Base-by-base conservation (phyloP, 441 rosid species). In the Viola pubescens region DNA sequence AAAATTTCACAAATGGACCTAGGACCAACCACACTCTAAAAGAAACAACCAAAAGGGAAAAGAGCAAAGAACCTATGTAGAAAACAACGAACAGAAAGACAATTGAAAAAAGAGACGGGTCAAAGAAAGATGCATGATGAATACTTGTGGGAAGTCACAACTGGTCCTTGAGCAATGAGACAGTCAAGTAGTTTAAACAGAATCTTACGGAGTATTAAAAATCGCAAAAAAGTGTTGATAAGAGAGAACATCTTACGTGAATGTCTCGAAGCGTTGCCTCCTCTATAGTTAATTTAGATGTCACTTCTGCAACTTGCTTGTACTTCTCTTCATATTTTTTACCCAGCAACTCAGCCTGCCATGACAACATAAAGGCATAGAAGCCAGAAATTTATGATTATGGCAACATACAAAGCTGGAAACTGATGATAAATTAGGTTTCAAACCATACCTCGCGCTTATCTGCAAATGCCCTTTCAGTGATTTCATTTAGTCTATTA, bases 311-410 rank as follows among this genome's bases (percentile, higher is more conserved):
- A 59, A 89, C 98, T 82, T 94, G 98, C 79, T 83, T 89, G 79
- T 89, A 89, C 77, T 85, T 94, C 77, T 94, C 98, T 72, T 89
- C 97, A 69, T 89, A 89, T 74, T 94, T 94, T 75, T 88, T 94
- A 52, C 82, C 90, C 81, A 88, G 78, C 58, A 73, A 65, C 72
- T 88, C 97, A 34, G 94, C 98, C 98, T 94, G 77, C 62, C 71
- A 60, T 45, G 60, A 64, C 40, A 56, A 55, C 13, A 62, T 53
- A 69, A 52, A 67, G 50, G 48, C 47, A 63, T 52, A 40, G 37
- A 69, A 40, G 55, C 60, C 55, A 52, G 41, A 45, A 73, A 26
- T 26, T 26, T 1, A 26, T 2, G 63, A 44, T 61, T 19, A 52
- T 40, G 63, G n/a, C 9, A 46, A 9, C 12, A 8, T 46, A 46